Evolutionary conservation across 2,329 filamentous ascomycete genomes (phyloP).

Genomic region (Apiospora saccharicola): DNA sequence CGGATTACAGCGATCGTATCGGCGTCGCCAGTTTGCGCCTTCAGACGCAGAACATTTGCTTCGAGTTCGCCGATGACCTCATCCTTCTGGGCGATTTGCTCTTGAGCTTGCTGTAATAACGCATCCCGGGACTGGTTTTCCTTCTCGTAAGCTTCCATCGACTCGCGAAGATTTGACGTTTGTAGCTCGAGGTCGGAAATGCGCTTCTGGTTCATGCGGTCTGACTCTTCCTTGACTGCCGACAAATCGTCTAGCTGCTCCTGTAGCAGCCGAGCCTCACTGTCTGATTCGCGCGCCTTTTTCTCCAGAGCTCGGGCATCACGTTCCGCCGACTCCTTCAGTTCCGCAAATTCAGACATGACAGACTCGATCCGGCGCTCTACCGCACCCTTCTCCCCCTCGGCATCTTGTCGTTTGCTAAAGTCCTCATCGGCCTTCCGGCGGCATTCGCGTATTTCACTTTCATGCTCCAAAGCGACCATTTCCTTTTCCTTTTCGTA

Average conservation of each 20-base stretch:
- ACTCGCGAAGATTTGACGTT: slow-evolving; percentile 53
- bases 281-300: slow-evolving; percentile 73
- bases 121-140: slow-evolving; percentile 64
- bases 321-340: slow-evolving; percentile 57
- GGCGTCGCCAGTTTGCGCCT: slow-evolving; percentile 84
- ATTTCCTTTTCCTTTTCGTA: slow-evolving; percentile 89
- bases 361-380: slow-evolving; percentile 58
- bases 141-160: slow-evolving; percentile 64
- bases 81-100: slow-evolving; percentile 73
- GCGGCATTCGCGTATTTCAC: slow-evolving; percentile 82
- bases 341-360: slow-evolving; percentile 58
- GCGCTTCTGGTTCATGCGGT: slow-evolving; percentile 66
- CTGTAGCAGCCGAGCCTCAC: slow-evolving; percentile 75
- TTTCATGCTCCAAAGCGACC: slow-evolving; percentile 77
- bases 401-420: slow-evolving; percentile 68
- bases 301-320: slow-evolving; percentile 73
- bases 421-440: slow-evolving; percentile 87
- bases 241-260: slow-evolving; percentile 82
- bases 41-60: slow-evolving; percentile 82
- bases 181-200: slow-evolving; percentile 62
- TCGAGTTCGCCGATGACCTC: slow-evolving; percentile 77
- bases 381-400: slow-evolving; percentile 60
- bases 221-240: slow-evolving; percentile 71
- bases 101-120: slow-evolving; percentile 67
- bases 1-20: slow-evolving; percentile 88